These are phyloP conservation scores for Pseudovirgaria hyperparasitica DNA, from an alignment of 2,329 filamentous ascomycete species.

Conservation along the genomic window DNA sequence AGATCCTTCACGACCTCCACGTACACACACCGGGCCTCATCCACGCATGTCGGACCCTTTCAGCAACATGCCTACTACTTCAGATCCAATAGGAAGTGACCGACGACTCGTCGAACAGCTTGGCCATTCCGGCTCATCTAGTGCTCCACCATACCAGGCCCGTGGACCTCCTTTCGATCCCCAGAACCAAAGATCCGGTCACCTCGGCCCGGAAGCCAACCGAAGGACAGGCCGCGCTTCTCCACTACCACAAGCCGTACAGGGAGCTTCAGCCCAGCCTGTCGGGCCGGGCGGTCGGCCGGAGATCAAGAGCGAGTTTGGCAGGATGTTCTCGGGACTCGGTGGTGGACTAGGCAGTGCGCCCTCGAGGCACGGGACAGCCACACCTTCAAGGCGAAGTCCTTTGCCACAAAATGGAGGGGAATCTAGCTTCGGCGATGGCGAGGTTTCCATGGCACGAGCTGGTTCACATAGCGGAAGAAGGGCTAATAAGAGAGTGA, in stretches of 20 bases:
- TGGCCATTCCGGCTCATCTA: slow-evolving; percentile 21
- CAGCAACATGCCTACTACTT: slow-evolving; percentile 26
- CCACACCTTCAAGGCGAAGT: slow-evolving; percentile 41
- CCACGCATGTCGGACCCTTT: too few species aligned
- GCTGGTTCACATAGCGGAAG: slow-evolving; percentile 24
- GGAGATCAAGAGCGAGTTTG: slow-evolving; percentile 88
- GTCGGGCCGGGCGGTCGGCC: slow-evolving; percentile 70
- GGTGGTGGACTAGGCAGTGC: slow-evolving; percentile 52
- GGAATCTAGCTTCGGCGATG: slow-evolving; percentile 14
- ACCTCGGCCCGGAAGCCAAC: slow-evolving; percentile 55
- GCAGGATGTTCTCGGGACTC: slow-evolving; percentile 90
- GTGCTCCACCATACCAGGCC: slow-evolving; percentile 12
- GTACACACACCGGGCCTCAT: too few species aligned
- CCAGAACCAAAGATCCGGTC: slow-evolving; percentile 32
- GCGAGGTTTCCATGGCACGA: slow-evolving; percentile 16
- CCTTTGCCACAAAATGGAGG: slow-evolving; percentile 27
- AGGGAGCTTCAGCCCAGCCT: slow-evolving; percentile 74
- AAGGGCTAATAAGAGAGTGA: slow-evolving; percentile 48
- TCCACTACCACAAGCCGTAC: slow-evolving; percentile 82
- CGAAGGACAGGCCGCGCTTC: slow-evolving; percentile 76
- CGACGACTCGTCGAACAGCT: slow-evolving; percentile 20
- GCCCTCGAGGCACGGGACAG: slow-evolving; percentile 37
- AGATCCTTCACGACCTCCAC: too few species aligned
- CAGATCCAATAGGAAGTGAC: slow-evolving; percentile 22
- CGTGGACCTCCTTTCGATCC: slow-evolving; percentile 23